Evolutionary conservation across 106 monocot species (phyloP), one percentile per base, ranked within the genome.

Genomic region (Dendrobium huoshanense): DNA sequence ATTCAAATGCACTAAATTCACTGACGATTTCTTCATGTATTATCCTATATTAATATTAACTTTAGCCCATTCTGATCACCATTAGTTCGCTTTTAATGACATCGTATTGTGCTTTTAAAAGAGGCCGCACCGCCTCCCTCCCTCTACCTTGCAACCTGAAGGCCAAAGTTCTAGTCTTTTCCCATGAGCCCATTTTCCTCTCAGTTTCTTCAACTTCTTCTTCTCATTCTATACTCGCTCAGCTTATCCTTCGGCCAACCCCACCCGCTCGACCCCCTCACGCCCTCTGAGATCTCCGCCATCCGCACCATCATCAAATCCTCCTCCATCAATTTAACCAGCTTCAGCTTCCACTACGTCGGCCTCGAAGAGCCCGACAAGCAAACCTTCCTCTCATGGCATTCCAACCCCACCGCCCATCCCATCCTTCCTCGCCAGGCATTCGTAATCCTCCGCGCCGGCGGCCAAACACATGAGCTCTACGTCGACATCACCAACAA

Each of bases 351-450:
- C 91, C 92, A 94, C 79, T 90, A 92, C 67, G 86, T 94, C 54
- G 89, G 92, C 67, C 88, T 94, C 33, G 89, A 90, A 72, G 92
- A 90, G 16, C 89, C 90, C 77, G 88, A 94, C 78, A 92, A 94
- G 79, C 40, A 78, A 42, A 74, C 78, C 17, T 19, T 94, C 45
- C 83, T 86, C 74, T 58, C 86, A 8, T 85, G 81, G 83, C 67
- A 55, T 55, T 48, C 72, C 82, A 16, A 1, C 41, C 6, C 27
- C 41, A 15, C 51, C 13, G 13, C 51, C 51, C 51, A 51, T 13
- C 20, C 80, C 54, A 73, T 37, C 17, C 85, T 77, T 4, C 81
- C 81, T 4, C 89, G 87, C 11, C 85, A 81, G 1, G 93, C 93
- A 49, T 78, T 90, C 75, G 87, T 79, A 78, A 87, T 93, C 43